Evolutionary conservation across 139 green algal genomes (phyloP), one percentile per base, ranked within the genome.

Genomic region (Ostreobium quekettii): DNA sequence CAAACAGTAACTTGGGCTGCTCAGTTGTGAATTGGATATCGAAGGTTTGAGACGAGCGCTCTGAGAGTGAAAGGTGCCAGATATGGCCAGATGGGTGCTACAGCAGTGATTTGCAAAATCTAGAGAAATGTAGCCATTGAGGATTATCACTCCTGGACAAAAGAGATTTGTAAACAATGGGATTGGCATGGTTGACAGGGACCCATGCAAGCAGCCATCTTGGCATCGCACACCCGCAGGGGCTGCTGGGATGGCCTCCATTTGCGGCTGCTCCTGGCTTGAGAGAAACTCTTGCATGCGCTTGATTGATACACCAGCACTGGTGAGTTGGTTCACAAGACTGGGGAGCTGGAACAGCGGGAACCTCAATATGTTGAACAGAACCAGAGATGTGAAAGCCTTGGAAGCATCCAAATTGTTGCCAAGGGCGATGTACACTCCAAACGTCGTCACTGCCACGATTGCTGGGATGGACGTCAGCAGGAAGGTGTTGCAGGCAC

Each of bases 331-430:
- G 0, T 38, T 76, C 42, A 85, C 64, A 22, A 81, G 67, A 73
- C 82, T 72, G 8, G 74, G 76, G n/a, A 39, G 37, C 2, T 71
- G 36, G 33, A 91, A 78, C 8, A 93, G 70, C 1, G 86, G 86
- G 74, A 91, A 89, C 67, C 85, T 81, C 64, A 93, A 70, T 35
- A 89, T 82, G 77, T 91, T 90, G 76, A 93, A 91, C n/a, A 93
- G 83, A 28, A 84, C 83, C 1, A 92, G 72, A 8, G 83, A 83
- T 49, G 83, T 84, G 82, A 90, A 89, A 53, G 81, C 85, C 35
- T 83, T 70, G 36, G 76, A 57, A 5, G 81, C 75, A 2, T 76
- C 78, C 28, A 84, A 71, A 26, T 72, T 56, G 49, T 82, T 66
- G 11, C 78, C 78, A 35, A 77, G 59, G 28, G 79, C 60, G 8